A percentile compares a stretch with the other conserved stretches of the same genome.
These are phyloP conservation scores for Melanomma pulvis-pyrius DNA, from an alignment of 495 filamentous ascomycete species.

Conservation along the genomic window DNA sequence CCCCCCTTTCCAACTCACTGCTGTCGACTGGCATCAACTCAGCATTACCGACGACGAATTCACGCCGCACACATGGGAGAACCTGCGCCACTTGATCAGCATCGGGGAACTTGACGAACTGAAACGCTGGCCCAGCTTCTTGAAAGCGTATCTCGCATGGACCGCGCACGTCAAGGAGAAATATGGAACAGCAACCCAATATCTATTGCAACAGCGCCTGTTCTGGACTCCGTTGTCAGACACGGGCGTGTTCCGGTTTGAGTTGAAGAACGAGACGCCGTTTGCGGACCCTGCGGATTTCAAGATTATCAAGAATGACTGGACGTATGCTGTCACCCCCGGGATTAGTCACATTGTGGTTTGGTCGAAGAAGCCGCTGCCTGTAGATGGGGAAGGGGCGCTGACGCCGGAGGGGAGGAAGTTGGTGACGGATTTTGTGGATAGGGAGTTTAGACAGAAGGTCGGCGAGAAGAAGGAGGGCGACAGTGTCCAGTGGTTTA, in stretches of 20 bases:
- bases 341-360: constrained; percentile 74
- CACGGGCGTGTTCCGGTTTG: constrained; percentile 51
- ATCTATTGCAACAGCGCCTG: constrained; percentile 71
- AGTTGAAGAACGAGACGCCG: constrained; percentile 56
- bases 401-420: constrained; percentile 68
- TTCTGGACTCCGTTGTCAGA: constrained; percentile 60
- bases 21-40: constrained; percentile 42
- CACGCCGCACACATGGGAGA: constrained; percentile 42
- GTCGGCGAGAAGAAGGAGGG: constrained; percentile 37
- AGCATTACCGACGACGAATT: constrained; percentile 43
- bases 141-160: constrained; percentile 84
- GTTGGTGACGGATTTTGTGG: constrained; percentile 68
- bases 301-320: constrained; percentile 81
- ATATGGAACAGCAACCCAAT: constrained; percentile 79
- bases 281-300: constrained; percentile 73
- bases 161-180: constrained; percentile 64
- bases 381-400: constrained; percentile 64
- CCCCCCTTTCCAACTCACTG: constrained; percentile 44
- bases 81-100: constrained; percentile 44
- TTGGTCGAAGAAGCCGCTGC: constrained; percentile 65
- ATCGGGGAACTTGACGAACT: constrained; percentile 74
- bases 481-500: constrained; percentile 82
- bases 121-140: constrained; percentile 79
- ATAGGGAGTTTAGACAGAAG: constrained; percentile 62
- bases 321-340: constrained; percentile 78